Base-by-base conservation (phyloP, 2,329 filamentous ascomycete genomes). In the Fusarium penzigii region DNA sequence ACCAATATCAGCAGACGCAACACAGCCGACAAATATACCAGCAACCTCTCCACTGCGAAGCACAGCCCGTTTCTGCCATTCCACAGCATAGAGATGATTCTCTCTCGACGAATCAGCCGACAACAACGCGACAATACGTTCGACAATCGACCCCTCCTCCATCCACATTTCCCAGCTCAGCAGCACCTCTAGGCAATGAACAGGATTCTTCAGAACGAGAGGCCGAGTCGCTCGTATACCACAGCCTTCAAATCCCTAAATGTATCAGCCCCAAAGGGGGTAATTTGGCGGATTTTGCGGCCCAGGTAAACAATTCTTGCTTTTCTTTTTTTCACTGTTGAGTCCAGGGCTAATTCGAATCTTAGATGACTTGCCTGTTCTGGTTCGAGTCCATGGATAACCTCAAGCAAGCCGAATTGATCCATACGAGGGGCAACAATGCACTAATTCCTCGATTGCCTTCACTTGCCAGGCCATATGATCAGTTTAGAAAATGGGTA, bases 331-430 rank as follows among this genome's bases (percentile, higher is more conserved):
- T 17, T 17, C 10, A 6, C 43, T 32, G 17, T 16, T 39, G 10
- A n/a, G 17, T 13, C 20, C 17, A 16, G 17, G 42, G 40, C 57
- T 64, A 45, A 64, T 17, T 25, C 39, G 16, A 38, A 42, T n/a
- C 29, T 39, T 65, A 96, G 90, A 90, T 97, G 72, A 96, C 93
- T 12, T 97, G 93, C 68, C 80, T 99, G 13, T 97, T 97, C 75
- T 97, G 94, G 93, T 97, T 97, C 69, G 92, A 97, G 72, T 89
- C 88, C 14, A 88, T 89, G 41, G 82, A 88, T n/a, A 88, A 88
- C 17, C 76, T 97, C 14, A 83, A 88, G 61, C 81, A 84, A 51
- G 90, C 92, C 38, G 88, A 92, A 68, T 83, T 85, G 10, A 74
- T 83, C 51, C 69, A 73, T 58, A 65, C 72, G 46, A 65, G 73